Evolutionary conservation across 345 rosid species (phyloP).

Genomic region (Salix dunnii): DNA sequence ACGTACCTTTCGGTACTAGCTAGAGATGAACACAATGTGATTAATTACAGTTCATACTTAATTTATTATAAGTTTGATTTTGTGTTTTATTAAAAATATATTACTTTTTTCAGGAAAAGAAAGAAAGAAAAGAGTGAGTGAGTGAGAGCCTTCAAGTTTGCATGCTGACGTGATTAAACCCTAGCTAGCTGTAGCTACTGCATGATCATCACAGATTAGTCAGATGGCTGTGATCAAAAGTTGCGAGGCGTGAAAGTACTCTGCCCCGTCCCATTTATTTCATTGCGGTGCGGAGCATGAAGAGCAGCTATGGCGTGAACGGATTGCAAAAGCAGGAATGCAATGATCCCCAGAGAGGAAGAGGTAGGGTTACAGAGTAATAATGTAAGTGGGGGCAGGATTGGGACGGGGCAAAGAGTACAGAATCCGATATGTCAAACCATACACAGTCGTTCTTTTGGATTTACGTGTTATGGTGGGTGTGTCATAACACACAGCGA

Average conservation of each 20-base stretch:
- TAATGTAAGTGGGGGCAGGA: not conserved
- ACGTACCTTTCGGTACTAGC: no score
- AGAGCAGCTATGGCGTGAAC: not conserved
- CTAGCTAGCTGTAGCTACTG: not conserved
- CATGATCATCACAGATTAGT: not conserved
- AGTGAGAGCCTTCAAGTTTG: no score
- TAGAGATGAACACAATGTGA: not conserved
- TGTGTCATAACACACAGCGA: no score
- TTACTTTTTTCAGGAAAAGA: no score
- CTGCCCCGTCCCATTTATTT: not conserved
- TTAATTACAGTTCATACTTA: no score
- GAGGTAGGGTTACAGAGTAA: not conserved
- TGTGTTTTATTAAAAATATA: no score
- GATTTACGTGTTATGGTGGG: slow-evolving; percentile 34
- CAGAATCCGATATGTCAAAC: slow-evolving; percentile 98
- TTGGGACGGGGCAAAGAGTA: slow-evolving; percentile 29
- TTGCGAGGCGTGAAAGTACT: no score
- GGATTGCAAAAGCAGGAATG: not conserved
- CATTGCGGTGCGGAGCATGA: not conserved
- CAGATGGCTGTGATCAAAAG: not conserved
- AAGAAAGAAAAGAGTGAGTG: no score
- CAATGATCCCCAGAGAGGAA: slow-evolving; percentile 5
- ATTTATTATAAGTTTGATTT: no score
- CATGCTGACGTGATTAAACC: slow-evolving; percentile 23
- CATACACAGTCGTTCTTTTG: slow-evolving; percentile 66